Conservation (phyloP, 2,329 filamentous ascomycete species). For the Aspergillus sp. region DNA sequence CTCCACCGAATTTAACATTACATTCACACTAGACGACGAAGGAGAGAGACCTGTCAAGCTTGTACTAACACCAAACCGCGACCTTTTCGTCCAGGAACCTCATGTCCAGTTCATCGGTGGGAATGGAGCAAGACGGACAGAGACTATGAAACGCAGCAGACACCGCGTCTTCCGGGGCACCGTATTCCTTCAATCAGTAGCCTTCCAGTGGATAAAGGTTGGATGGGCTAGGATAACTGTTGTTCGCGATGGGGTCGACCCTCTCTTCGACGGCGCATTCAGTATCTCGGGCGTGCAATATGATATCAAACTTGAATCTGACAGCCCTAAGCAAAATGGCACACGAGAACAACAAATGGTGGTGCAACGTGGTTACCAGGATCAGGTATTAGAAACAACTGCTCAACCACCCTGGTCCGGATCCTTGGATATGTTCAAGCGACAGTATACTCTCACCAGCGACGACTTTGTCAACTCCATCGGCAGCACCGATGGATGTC, state of each 20-base stretch:
- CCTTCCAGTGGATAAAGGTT: neutral
- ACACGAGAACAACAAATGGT: neutral
- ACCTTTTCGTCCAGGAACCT: slow-evolving; percentile 7
- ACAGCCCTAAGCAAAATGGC: neutral
- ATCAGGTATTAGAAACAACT: neutral
- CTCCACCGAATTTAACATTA: neutral
- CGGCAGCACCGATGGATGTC: slow-evolving; percentile 75
- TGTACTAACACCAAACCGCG: slow-evolving; percentile 8
- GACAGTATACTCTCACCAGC: neutral
- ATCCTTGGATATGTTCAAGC: neutral
- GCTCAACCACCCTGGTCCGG: neutral
- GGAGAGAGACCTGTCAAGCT: neutral
- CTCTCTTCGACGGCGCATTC: slow-evolving; percentile 14
- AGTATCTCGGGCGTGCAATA: slow-evolving; percentile 3
- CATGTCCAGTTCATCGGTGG: slow-evolving; percentile 9
- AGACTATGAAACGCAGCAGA: neutral
- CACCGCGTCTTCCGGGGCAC: slow-evolving; percentile 6
- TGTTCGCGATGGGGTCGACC: slow-evolving; percentile 4
- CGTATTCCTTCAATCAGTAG: neutral
- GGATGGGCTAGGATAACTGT: slow-evolving; percentile 17
- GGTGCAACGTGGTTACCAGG: neutral
- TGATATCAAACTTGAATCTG: neutral
- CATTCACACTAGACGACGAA: neutral
- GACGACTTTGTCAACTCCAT: slow-evolving; percentile 63
- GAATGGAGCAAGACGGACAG: neutral